Percentiles rank a stretch among this genome's conserved stretches.
These are phyloP conservation scores for Combretum micranthum DNA, from an alignment of 345 rosid species.

Conservation along the genomic window DNA sequence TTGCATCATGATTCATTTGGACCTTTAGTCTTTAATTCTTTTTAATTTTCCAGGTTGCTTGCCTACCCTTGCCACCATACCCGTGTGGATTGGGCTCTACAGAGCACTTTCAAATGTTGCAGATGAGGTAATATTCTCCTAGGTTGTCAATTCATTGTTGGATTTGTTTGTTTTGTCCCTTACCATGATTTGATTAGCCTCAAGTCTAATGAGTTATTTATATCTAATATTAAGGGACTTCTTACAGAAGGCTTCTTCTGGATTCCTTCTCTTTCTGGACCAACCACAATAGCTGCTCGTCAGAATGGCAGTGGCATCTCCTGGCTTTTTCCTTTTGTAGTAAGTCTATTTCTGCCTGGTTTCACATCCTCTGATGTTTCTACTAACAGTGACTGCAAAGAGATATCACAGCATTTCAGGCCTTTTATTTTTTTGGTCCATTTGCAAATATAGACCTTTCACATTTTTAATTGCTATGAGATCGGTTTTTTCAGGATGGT, in stretches of 20 bases:
- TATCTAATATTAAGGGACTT: conserved; percentile 56
- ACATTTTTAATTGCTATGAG: conserved; percentile 2
- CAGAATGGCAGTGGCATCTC: conserved; percentile 84
- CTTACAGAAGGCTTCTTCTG: conserved; percentile 97
- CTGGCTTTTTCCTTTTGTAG: conserved; percentile 92
- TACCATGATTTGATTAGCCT: not conserved
- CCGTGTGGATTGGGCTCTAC: conserved; percentile 95
- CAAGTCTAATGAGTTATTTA: conserved; percentile 8
- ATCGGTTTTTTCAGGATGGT: conserved; percentile 56
- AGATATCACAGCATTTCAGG: too few species aligned
- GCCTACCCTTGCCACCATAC: conserved; percentile 95
- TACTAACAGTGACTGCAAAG: too few species aligned
- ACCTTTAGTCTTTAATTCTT: not conserved
- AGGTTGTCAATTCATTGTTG: conserved; percentile 1
- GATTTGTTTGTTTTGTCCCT: conserved; percentile 4
- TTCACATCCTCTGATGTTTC: not conserved
- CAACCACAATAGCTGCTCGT: conserved; percentile 79
- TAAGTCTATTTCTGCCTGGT: conserved; percentile 21
- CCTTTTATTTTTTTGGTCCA: too few species aligned
- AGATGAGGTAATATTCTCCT: conserved; percentile 49
- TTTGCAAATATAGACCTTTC: too few species aligned
- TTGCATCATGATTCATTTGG: not conserved
- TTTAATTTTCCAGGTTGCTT: conserved; percentile 53
- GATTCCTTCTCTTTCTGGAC: conserved; percentile 97
- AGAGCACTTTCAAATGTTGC: conserved; percentile 99